phyloP scores from a whole-genome alignment of 2,329 filamentous ascomycete species.

The Talaromyces sp. region DNA sequence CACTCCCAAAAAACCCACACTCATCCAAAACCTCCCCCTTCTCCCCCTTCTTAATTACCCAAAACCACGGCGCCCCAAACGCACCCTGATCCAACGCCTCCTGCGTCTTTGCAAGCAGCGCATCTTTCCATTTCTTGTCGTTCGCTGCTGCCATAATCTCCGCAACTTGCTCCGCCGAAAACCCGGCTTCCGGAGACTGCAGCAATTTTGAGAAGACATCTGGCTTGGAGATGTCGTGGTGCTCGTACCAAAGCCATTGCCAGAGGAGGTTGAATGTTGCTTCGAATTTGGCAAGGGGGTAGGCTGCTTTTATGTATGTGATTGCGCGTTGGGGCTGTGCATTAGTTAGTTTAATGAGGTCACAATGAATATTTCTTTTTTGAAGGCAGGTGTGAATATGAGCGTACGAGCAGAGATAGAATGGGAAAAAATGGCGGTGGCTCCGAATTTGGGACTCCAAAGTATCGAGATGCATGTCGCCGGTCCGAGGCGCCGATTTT shows the following conservation, averaged over 20 bases:
- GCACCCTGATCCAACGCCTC: constrained; percentile 61
- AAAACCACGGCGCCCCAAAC: constrained; percentile 73
- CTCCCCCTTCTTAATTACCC: constrained; percentile 50
- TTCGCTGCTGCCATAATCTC: constrained; percentile 50
- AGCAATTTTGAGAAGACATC: constrained; percentile 46
- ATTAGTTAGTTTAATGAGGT: too few species aligned
- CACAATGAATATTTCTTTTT: too few species aligned
- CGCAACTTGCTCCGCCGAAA: constrained; percentile 47
- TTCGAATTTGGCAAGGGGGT: constrained; percentile 47
- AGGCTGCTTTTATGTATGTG: constrained; percentile 59
- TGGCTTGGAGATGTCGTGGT: constrained; percentile 56
- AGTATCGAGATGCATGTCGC: constrained; percentile 47
- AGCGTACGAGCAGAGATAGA: constrained; percentile 44
- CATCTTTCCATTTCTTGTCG: constrained; percentile 47
- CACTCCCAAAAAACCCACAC: constrained; percentile 68
- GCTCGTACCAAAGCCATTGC: constrained; percentile 57
- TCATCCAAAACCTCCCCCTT: constrained; percentile 38
- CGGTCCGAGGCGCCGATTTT: constrained; percentile 50
- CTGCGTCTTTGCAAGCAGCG: constrained; percentile 55
- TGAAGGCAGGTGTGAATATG: background rate
- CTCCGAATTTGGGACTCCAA: constrained; percentile 38
- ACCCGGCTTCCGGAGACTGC: constrained; percentile 26
- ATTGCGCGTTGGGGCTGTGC: constrained; percentile 59
- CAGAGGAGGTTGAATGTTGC: constrained; percentile 53
- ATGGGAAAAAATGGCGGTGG: constrained; percentile 51